Percentiles rank a stretch among this genome's conserved stretches.
phyloP scores from a whole-genome alignment of 306 rosid species.

The Corylus americana region DNA sequence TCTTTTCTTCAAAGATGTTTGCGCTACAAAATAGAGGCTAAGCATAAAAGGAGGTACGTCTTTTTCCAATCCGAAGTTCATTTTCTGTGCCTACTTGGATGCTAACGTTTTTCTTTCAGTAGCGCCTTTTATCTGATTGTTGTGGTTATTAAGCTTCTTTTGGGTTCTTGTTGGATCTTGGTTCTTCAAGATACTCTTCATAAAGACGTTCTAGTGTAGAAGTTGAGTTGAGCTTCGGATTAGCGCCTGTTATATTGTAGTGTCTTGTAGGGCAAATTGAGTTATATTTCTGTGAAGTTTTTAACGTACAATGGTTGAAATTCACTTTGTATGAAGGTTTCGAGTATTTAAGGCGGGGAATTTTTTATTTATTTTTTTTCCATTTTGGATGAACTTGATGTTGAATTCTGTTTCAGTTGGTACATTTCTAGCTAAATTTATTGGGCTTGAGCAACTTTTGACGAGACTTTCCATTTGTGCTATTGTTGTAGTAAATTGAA shows the following conservation, averaged over 20 bases:
- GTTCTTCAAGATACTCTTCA: not conserved
- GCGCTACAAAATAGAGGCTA: slow-evolving; percentile 63
- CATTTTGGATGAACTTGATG: not conserved
- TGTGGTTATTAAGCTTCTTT: not conserved
- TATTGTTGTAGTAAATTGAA: not conserved
- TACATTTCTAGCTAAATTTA: not conserved
- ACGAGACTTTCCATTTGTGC: not conserved
- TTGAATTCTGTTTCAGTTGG: not conserved
- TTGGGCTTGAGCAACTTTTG: not conserved
- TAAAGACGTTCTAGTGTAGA: not conserved
- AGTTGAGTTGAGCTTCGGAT: not conserved
- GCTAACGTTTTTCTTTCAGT: not conserved
- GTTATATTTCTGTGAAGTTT: not conserved
- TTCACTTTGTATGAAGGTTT: not conserved
- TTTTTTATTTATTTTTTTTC: not conserved
- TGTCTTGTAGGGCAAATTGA: not conserved
- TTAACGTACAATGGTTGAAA: not conserved
- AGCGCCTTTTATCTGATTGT: not conserved
- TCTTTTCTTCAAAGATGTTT: slow-evolving; percentile 72
- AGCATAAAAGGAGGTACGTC: slow-evolving; percentile 66
- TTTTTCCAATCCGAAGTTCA: not conserved
- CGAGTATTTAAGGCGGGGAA: not conserved
- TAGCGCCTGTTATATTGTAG: not conserved
- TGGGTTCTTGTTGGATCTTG: not conserved
- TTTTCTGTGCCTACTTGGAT: not conserved